Conservation (phyloP, 2,329 filamentous ascomycete genomes). For the Dactylonectria macrodidyma region DNA sequence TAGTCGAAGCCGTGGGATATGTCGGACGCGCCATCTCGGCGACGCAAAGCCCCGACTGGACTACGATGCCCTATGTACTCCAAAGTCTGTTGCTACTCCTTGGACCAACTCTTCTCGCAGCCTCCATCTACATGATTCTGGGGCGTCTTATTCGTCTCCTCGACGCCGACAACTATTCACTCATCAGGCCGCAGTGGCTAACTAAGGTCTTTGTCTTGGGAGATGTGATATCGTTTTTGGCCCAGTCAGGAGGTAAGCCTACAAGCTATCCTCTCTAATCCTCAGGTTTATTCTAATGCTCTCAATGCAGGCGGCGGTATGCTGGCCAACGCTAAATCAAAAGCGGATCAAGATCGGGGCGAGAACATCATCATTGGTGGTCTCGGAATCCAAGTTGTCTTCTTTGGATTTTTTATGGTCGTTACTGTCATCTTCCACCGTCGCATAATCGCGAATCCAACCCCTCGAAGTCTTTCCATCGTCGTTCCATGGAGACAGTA, state of each 20-base stretch:
- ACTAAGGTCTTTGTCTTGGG: slow-evolving; percentile 47
- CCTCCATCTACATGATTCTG: slow-evolving; percentile 55
- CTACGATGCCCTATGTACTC: slow-evolving; percentile 52
- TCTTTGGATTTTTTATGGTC: slow-evolving; percentile 67
- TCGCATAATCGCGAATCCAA: slow-evolving; percentile 26
- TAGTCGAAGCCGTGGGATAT: slow-evolving; percentile 51
- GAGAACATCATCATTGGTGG: slow-evolving; percentile 65
- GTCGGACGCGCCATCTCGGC: slow-evolving; percentile 61
- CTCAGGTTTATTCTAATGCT: background rate
- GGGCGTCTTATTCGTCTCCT: slow-evolving; percentile 5
- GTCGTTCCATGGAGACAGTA: slow-evolving; percentile 47
- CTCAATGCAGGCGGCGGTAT: slow-evolving; percentile 22
- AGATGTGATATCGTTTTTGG: slow-evolving; percentile 60
- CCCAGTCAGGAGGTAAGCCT: slow-evolving; percentile 37
- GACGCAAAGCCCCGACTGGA: slow-evolving; percentile 50
- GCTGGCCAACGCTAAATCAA: slow-evolving; percentile 31
- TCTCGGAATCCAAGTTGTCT: slow-evolving; percentile 66
- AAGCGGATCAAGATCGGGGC: slow-evolving; percentile 47
- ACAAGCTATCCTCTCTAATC: background rate
- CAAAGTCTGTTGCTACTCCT: slow-evolving; percentile 52
- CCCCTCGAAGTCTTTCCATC: background rate
- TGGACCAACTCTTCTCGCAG: slow-evolving; percentile 58
- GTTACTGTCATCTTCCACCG: slow-evolving; percentile 60
- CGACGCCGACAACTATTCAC: slow-evolving; percentile 26
- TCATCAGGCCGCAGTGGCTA: background rate